Evolutionary conservation across 2,329 filamentous ascomycete genomes (phyloP).

Genomic region (Drechslerella dactyloides): DNA sequence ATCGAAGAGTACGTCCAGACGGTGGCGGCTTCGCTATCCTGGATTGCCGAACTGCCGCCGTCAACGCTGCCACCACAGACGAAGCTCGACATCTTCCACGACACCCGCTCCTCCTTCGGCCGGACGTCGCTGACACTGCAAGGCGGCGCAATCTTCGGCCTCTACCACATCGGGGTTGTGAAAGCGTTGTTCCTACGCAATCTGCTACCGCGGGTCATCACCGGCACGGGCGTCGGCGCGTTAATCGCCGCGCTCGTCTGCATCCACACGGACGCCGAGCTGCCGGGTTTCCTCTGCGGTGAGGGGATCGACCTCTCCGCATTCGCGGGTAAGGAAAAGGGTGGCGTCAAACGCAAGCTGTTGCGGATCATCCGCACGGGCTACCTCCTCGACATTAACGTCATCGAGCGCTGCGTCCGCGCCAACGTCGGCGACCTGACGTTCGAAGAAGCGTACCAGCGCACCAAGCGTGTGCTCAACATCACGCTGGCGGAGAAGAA

Average conservation of each 20-base stretch:
- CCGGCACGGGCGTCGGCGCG: slow-evolving; percentile 87
- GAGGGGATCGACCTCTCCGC: slow-evolving; percentile 82
- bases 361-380: slow-evolving; percentile 75
- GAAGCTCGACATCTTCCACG: slow-evolving; percentile 81
- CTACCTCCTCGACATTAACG: slow-evolving; percentile 80
- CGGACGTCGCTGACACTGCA: slow-evolving; percentile 84
- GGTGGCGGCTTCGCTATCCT: slow-evolving; percentile 78
- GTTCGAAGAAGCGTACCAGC: slow-evolving; percentile 88
- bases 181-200: slow-evolving; percentile 83
- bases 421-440: slow-evolving; percentile 87
- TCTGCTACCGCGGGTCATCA: slow-evolving; percentile 85
- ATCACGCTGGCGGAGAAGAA: slow-evolving; percentile 74
- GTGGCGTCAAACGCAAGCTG: slow-evolving; percentile 64
- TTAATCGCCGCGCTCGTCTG: slow-evolving; percentile 87
- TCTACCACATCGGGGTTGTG: slow-evolving; percentile 88
- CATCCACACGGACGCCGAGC: slow-evolving; percentile 83
- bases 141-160: slow-evolving; percentile 86
- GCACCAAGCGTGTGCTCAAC: slow-evolving; percentile 85
- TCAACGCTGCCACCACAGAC: slow-evolving; percentile 71
- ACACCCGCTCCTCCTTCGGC: slow-evolving; percentile 82
- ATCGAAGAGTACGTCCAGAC: slow-evolving; percentile 91
- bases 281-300: slow-evolving; percentile 76
- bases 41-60: slow-evolving; percentile 66
- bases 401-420: slow-evolving; percentile 82
- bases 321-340: slow-evolving; percentile 64